Evolutionary conservation across 352 stramenopile genomes (phyloP).

Genomic region (Phytophthora ramorum): DNA sequence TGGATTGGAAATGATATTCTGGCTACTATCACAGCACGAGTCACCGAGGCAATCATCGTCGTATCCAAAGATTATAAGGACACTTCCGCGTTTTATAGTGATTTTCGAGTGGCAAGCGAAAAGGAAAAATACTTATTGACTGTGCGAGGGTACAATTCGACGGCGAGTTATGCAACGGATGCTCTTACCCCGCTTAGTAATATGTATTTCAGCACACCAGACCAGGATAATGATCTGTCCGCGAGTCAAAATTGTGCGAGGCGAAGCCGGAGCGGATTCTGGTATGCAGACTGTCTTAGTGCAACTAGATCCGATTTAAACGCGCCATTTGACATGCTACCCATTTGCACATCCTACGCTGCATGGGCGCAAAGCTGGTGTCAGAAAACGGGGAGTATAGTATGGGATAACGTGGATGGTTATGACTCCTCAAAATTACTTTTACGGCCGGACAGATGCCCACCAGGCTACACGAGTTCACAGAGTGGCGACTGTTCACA

Average conservation of each 20-base stretch:
- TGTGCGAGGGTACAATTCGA: slow-evolving; percentile 43
- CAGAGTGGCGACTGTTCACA: slow-evolving; percentile 32
- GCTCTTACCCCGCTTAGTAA: slow-evolving; percentile 54
- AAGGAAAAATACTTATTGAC: slow-evolving; percentile 57
- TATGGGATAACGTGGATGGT: slow-evolving; percentile 60
- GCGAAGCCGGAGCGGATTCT: slow-evolving; percentile 60
- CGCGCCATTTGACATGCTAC: slow-evolving; percentile 53
- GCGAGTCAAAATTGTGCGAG: slow-evolving; percentile 55
- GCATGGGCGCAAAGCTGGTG: slow-evolving; percentile 63
- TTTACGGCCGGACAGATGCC: slow-evolving; percentile 51
- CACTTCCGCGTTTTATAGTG: slow-evolving; percentile 48
- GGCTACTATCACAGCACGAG: slow-evolving; percentile 38
- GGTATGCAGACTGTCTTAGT: slow-evolving; percentile 55
- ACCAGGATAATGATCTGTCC: slow-evolving; percentile 60
- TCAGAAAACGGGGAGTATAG: slow-evolving; percentile 48
- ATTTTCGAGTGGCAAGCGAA: slow-evolving; percentile 55
- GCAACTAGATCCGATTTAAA: slow-evolving; percentile 56
- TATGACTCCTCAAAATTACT: slow-evolving; percentile 58
- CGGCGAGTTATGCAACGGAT: slow-evolving; percentile 48
- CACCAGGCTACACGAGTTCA: slow-evolving; percentile 30
- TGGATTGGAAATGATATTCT: slow-evolving; percentile 66
- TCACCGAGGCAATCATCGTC: slow-evolving; percentile 56
- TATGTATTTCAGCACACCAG: slow-evolving; percentile 65
- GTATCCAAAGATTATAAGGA: slow-evolving; percentile 57
- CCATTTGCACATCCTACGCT: slow-evolving; percentile 48